Base-by-base conservation (phyloP, 73 alveolate genomes). In the Paramecium sonneborni region DNA sequence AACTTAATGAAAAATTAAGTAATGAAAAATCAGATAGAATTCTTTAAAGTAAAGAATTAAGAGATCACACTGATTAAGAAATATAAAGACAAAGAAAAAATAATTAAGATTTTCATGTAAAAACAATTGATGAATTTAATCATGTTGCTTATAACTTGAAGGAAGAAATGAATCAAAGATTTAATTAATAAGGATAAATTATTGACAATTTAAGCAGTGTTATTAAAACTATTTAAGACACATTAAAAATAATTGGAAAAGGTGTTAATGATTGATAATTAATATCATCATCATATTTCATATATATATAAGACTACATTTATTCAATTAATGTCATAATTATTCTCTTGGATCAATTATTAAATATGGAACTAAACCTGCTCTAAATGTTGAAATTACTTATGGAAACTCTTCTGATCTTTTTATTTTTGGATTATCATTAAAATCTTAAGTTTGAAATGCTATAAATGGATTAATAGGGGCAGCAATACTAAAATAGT, bases 161-260 rank as follows among this genome's bases (percentile, higher is more conserved):
- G 82, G 93, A 88, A 12, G 99, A 98, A 85, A 94, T 98, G 96
- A 97, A 95, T 76, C 96, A 94, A 57, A 94, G 99, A 87, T 95
- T 98, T 48, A 96, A 95, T 21, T 97, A 97, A 56, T 96, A 98
- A 86, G 97, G 95, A 76, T 96, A 95, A 85, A 97, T 98, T 12
- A 93, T 97, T 52, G 99, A 98, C 85, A 98, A 97, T 93, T 70
- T 98, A 92, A 94, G 98, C 48, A 96, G 97, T 93, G 95, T 96
- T 76, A 95, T 98, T 68, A 98, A 97, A 95, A 97, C 99, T 18
- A 96, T 98, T 96, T 99, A 98, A 92, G 99, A 98, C 84, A 98
- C 99, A n/a, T 95, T 98, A 95, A 98, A 98, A 85, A 96, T 97
- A 28, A 95, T 97, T 85, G 99, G 99, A 23, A 93, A 88, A 48